Conservation (phyloP, 176 grass and related monocot genomes). For the Lolium rigidum region DNA sequence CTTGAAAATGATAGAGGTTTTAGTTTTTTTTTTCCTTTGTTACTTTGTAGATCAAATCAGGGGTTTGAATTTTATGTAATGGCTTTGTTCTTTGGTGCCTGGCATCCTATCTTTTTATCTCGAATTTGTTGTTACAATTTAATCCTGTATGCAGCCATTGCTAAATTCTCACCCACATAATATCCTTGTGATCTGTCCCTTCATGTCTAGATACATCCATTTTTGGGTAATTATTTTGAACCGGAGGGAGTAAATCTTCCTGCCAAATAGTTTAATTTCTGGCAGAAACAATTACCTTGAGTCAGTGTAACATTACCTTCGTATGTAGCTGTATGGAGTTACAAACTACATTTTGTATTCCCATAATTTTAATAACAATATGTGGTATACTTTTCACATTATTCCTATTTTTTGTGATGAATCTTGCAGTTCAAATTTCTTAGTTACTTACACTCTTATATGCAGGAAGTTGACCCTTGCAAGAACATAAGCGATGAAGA, state of each 20-base stretch:
- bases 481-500: conserved; percentile 87
- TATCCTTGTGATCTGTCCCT: conserved; percentile 26
- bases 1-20: neutral
- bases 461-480: conserved; percentile 94
- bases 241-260: neutral
- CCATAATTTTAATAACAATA: conserved; percentile 24
- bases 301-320: conserved; percentile 26
- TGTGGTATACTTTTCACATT: conserved; percentile 2
- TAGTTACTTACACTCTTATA: conserved; percentile 34
- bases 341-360: conserved; percentile 4
- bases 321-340: neutral
- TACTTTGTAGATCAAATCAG: conserved; percentile 17
- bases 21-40: neutral
- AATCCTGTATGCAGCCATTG: neutral
- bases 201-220: neutral
- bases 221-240: no score
- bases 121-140: neutral
- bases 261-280: conserved; percentile 13
- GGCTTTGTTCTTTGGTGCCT: neutral
- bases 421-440: conserved; percentile 29
- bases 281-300: neutral
- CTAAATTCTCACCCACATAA: conserved; percentile 3
- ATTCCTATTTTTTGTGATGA: neutral
- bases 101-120: neutral
- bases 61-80: conserved; percentile 21